Base-by-base conservation (phyloP, 2,329 filamentous ascomycete genomes). In the Ophiocordyceps robertsii region DNA sequence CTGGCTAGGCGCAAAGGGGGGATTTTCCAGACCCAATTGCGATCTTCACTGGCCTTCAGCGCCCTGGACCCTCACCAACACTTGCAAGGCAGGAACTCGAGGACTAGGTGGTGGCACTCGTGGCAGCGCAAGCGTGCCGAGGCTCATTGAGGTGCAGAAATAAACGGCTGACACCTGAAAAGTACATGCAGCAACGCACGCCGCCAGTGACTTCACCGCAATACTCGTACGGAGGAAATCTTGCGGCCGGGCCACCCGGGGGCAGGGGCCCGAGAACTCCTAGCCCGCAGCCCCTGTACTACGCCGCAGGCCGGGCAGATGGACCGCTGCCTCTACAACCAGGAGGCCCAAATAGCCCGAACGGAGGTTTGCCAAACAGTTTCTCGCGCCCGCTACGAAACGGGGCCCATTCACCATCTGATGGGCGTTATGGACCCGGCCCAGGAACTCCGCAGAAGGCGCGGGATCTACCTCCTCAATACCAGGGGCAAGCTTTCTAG, bases 141-240 rank as follows among this genome's bases (percentile, higher is more conserved):
- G 9, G 24, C 24, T 7, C 24, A 27, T 27, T 27, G 6, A 6
- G 24, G 24, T 9, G 24, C 24, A 27, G 24, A 27, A 27, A 27
- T 13, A 69, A 70, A n/a, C 69, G 64, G 9, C 56, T 94, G 12
- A 84, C 82, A 5, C 72, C 87, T 0, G 86, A 95, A 57, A 79
- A 93, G 52, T 94, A 82, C 62, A 86, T 95, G 6, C 78, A 87
- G 52, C 82, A 90, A 51, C 79, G 86, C 33, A 47, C 24, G 82
- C 76, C 4, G 67, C 71, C 33, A 7, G 9, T 19, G 16, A 14
- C 14, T 16, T 36, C 33, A 10, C 72, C 78, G 14, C 53, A 73
- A 35, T 74, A 76, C 57, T 63, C 68, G 1, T 82, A 86, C 54
- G 72, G 73, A 39, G 72, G 82, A 33, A 71, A 68, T 40, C 64